Percentiles rank a stretch among this genome's conserved stretches.
These are phyloP conservation scores for Periconia sp. DNA, from an alignment of 2,329 filamentous ascomycete genomes.

Conservation along the genomic window DNA sequence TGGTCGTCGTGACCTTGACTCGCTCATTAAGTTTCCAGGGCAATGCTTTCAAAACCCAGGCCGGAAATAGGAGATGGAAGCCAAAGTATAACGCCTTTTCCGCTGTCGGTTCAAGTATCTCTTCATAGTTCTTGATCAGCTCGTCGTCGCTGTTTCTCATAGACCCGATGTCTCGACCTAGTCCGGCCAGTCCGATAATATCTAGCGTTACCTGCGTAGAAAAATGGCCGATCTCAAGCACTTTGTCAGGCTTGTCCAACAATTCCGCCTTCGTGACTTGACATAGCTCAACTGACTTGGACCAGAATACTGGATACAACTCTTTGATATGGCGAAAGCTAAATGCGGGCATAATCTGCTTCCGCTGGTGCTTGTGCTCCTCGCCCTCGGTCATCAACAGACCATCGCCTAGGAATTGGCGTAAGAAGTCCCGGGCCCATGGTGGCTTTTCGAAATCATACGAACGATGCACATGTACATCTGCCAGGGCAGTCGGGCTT, in stretches of 20 bases:
- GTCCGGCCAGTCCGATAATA: constrained; percentile 54
- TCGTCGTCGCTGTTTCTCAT: constrained; percentile 50
- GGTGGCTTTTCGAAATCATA: constrained; percentile 62
- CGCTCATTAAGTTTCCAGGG: constrained; percentile 56
- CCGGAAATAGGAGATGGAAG: constrained; percentile 46
- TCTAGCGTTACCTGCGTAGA: constrained; percentile 54
- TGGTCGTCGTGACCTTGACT: constrained; percentile 45
- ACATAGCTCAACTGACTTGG: constrained; percentile 72
- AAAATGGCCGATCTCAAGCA: constrained; percentile 52
- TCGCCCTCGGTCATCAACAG: constrained; percentile 59
- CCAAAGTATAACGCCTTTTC: constrained; percentile 57
- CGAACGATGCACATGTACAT: constrained; percentile 58
- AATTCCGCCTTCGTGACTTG: constrained; percentile 64
- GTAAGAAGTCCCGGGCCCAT: constrained; percentile 52
- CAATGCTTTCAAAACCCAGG: constrained; percentile 47
- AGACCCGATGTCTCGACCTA: constrained; percentile 52
- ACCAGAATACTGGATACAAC: constrained; percentile 84
- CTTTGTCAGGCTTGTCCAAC: constrained; percentile 45
- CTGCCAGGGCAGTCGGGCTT: constrained; percentile 51
- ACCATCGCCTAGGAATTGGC: constrained; percentile 57
- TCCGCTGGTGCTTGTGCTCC: constrained; percentile 64
- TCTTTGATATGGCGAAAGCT: constrained; percentile 85
- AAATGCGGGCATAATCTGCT: constrained; percentile 81
- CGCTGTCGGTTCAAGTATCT: constrained; percentile 52
- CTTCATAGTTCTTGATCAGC: constrained; percentile 50